Evolutionary conservation across 2,329 filamentous ascomycete species (phyloP).

Genomic region (Fusarium sp.): DNA sequence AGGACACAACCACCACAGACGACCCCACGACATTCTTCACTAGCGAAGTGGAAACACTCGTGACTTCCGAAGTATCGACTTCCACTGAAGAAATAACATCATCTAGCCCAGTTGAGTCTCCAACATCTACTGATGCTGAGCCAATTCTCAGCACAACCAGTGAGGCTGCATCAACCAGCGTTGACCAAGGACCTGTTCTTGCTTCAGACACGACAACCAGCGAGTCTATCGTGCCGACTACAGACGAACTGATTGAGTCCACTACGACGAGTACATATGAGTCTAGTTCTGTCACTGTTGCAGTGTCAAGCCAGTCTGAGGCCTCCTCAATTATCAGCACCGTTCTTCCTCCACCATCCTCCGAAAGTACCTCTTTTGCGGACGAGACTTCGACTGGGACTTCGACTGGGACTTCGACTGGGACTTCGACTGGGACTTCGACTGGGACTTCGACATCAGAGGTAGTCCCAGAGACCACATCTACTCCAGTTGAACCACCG

Average conservation of each 20-base stretch:
- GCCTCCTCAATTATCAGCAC: background rate
- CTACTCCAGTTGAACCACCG: background rate
- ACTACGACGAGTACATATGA: background rate
- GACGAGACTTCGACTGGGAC: background rate
- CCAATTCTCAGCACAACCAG: background rate
- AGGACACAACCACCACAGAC: background rate
- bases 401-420: background rate
- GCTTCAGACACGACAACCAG: background rate
- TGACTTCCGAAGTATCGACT: rapidly evolving
- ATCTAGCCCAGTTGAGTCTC: background rate
- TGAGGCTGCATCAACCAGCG: background rate
- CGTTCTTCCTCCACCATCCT: rapidly evolving
- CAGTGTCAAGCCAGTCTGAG: background rate
- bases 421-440: too few relatives aligned
- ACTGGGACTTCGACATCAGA: background rate
- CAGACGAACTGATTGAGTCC: background rate
- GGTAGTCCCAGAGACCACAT: rapidly evolving
- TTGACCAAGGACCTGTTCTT: background rate
- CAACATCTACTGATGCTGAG: background rate
- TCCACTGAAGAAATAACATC: background rate
- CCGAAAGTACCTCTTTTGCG: background rate
- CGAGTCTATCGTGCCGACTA: rapidly evolving
- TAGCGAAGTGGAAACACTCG: background rate
- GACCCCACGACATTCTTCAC: background rate
- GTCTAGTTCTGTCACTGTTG: too few relatives aligned